Evolutionary conservation across 75 land plant species (phyloP), one percentile per base, ranked within the genome.

Genomic region (Ceratopteris richardii): DNA sequence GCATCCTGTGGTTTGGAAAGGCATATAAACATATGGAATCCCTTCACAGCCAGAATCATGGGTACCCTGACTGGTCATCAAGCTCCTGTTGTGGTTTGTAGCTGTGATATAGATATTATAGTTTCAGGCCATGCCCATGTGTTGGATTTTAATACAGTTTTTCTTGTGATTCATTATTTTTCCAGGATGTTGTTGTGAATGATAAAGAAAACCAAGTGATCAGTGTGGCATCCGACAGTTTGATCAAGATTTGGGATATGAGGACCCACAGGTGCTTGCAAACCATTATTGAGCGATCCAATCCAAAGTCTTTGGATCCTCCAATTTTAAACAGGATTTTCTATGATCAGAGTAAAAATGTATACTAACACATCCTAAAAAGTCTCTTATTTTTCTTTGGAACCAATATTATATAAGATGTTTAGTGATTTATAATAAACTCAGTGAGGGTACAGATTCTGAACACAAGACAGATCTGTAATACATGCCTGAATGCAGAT

Each of bases 1-100:
- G 73, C 66, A 43, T 64, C 68, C 2, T 71, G 74, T 48, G 74
- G 74, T n/a, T 65, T 71, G 46, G 74, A 71, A 44, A 46, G 74
- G 37, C 54, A 71, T 51, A 63, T 71, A 20, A 71, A 71, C 31
- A 71, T 71, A 20, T 71, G 74, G 74, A 71, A 71, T 58, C 74
- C 74, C 19, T 71, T 64, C 53, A 71, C 74, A 13, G 74, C 74
- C 30, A 71, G 64, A 46, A 57, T 58, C 21, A 71, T 71, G 74
- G 74, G 68, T 23, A 23, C 28, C 47, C 61, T 71, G 12, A 46
- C 28, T 64, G 74, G 74, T 0, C 74, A 71, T 50, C 69, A 71
- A 63, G 56, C 74, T 28, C 67, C 74, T n/a, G 62, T 71, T 28
- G 48, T 58, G 62, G 74, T 71, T 42, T 27, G 66, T 37, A 44